A percentile compares a stretch with the other conserved stretches of the same genome.
These are phyloP conservation scores for Coniochaeta sp. DNA, from an alignment of 2,329 filamentous ascomycete species.

Conservation along the genomic window DNA sequence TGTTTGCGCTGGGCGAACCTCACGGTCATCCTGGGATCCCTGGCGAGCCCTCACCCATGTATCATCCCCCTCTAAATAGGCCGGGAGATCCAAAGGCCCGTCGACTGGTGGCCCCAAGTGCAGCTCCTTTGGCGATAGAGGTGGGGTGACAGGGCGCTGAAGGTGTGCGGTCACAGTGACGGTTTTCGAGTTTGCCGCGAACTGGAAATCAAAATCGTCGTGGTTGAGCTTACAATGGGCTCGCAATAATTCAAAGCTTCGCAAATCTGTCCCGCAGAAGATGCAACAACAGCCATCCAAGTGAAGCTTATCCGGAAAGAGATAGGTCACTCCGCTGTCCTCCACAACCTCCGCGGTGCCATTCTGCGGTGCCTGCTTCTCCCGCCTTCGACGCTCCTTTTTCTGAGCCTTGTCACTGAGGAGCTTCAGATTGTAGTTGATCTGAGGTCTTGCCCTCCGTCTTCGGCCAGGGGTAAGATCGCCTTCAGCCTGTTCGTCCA, in stretches of 20 bases:
- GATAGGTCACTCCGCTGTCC: slow-evolving; percentile 39
- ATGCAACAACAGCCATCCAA: slow-evolving; percentile 45
- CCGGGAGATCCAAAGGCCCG: slow-evolving; percentile 37
- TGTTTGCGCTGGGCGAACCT: slow-evolving; percentile 13
- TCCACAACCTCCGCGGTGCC: slow-evolving; percentile 13
- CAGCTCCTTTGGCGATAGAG: slow-evolving; percentile 26
- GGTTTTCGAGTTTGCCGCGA: slow-evolving; percentile 27
- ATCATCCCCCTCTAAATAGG: slow-evolving; percentile 35
- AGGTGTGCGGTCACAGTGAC: background rate
- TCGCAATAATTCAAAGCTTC: slow-evolving; percentile 39
- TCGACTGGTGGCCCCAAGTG: slow-evolving; percentile 35
- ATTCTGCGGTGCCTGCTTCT: slow-evolving; percentile 13
- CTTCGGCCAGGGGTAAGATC: slow-evolving; percentile 47
- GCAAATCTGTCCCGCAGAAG: slow-evolving; percentile 39
- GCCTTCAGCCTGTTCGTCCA: slow-evolving; percentile 37
- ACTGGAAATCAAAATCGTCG: slow-evolving; percentile 34
- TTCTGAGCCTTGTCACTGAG: slow-evolving; percentile 52
- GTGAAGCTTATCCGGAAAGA: slow-evolving; percentile 35
- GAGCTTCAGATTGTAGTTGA: slow-evolving; percentile 53
- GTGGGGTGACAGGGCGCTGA: slow-evolving; percentile 4
- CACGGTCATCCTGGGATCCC: slow-evolving; percentile 25
- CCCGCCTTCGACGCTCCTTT: slow-evolving; percentile 38
- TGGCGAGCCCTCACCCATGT: slow-evolving; percentile 37
- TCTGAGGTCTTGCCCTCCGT: slow-evolving; percentile 37
- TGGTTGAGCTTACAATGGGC: slow-evolving; percentile 40